Evolutionary conservation across 1,284 basidiomycete genomes (phyloP), one percentile per base, ranked within the genome.

Genomic region (Agaricales sp.): DNA sequence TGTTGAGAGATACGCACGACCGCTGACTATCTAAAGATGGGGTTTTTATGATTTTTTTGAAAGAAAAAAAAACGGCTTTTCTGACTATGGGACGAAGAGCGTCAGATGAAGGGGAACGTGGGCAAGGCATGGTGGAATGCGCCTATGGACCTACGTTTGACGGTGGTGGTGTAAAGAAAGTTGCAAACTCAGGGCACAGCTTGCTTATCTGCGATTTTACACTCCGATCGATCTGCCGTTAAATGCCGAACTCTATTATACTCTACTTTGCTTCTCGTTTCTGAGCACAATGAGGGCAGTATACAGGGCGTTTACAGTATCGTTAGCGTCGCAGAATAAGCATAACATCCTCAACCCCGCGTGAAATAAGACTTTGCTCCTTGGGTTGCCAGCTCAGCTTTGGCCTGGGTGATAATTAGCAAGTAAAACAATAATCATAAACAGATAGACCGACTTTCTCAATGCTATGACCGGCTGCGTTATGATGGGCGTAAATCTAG

Each of bases 281-380:
- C 20, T 48, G 21, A n/a, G 16, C 26, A 13, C 22, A 23, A 19
- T 19, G 37, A 20, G 21, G 35, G 24, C 38, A 44, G 37, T 18
- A 48, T 21, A 41, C 16, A 18, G 20, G 46, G 13, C 51, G 23
- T 14, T 45, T n/a, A n/a, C n/a, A n/a, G n/a, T n/a, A n/a, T n/a
- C n/a, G n/a, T n/a, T n/a, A n/a, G n/a, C n/a, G n/a, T n/a, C n/a
- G n/a, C n/a, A n/a, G n/a, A n/a, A n/a, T n/a, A n/a, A n/a, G 26
- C 6, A 22, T 14, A 23, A 25, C 21, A 46, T 23, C n/a, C 14
- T 74, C 65, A 87, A 53, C 83, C 86, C 52, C 87, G 77, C 52
- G 78, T 85, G 65, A 93, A 92, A 67, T 92, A 92, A 25, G 87
- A 80, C 65, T 84, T 89, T 54, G 90, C 87, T 35, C 92, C 92